Evolutionary conservation across 768 basidiomycete species (phyloP), one percentile per base, ranked within the genome.

Genomic region (Chlorophyllum brunneum): DNA sequence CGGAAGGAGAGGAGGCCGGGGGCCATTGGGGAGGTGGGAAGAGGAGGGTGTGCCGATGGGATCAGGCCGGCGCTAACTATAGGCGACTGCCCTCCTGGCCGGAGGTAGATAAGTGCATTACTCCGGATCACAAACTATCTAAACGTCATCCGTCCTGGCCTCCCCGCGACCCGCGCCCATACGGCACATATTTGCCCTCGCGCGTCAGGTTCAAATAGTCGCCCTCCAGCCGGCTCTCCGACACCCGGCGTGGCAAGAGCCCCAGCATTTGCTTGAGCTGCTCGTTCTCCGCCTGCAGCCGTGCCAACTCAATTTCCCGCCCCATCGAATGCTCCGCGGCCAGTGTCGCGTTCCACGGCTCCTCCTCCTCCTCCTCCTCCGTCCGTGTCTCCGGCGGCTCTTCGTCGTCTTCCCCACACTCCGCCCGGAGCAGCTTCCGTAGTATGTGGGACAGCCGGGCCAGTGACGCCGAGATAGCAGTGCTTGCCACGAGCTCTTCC

Each of bases 231-330:
- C 51, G 15, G 40, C 51, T 52, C 30, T 52, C 42, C 16, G 51
- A 42, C 42, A 52, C 36, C 34, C 51, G 41, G 5, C 41, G 31
- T 6, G 72, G 68, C 20, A 69, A 55, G 15, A 84, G 66, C 0
- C 80, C 83, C 55, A 92, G 65, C 73, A 98, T 71, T 52, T 82
- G 75, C 59, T 86, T 77, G 56, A 99, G 69, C 57, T 88, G 79
- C 47, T 81, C 78, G 63, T 99, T 98, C 74, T 99, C 95, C 58
- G 77, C 81, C 69, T 95, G 85, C 34, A 99, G 72, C 45, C 93
- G 77, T 27, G 83, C 80, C 2, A 99, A 81, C 70, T 99, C 95
- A 62, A 85, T 86, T 65, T 98, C 97, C 55, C 95, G 76, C 61
- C 94, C 91, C 56, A 99, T 66, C 1, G 90, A 85, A 73, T 85